Percentiles rank a stretch among this genome's conserved stretches.
These are phyloP conservation scores for Fragaria iinumae DNA, from an alignment of 306 rosid genomes.

Conservation along the genomic window DNA sequence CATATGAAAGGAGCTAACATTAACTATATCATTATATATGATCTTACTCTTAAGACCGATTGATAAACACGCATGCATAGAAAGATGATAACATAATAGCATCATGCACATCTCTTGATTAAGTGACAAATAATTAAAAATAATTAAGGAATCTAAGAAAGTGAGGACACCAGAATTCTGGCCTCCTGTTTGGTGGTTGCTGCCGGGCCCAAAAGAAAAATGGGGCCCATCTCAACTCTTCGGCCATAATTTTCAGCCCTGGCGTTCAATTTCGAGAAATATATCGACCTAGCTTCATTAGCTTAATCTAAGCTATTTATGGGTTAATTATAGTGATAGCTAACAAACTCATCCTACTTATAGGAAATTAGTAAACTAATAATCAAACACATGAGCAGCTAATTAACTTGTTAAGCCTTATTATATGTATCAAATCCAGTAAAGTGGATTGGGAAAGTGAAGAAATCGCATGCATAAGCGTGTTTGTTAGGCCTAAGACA, in stretches of 20 bases:
- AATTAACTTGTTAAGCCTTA: neutral
- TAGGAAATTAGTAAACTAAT: neutral
- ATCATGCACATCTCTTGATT: slow-evolving; percentile 3
- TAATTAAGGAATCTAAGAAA: slow-evolving; percentile 27
- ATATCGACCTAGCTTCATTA: neutral
- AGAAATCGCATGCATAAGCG: neutral
- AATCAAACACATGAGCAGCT: neutral
- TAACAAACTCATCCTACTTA: slow-evolving; percentile 8
- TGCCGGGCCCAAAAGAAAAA: slow-evolving; percentile 44
- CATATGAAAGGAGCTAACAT: too few species aligned
- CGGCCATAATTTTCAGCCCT: slow-evolving; percentile 45
- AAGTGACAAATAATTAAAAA: slow-evolving; percentile 22
- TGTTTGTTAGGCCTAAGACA: neutral
- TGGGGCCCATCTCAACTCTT: slow-evolving; percentile 25
- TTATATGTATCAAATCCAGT: neutral
- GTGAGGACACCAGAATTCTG: slow-evolving; percentile 44
- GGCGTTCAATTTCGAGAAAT: neutral
- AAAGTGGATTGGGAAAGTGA: neutral
- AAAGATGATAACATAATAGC: neutral
- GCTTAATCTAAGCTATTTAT: neutral
- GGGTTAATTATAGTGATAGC: slow-evolving; percentile 24
- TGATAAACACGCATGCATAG: neutral
- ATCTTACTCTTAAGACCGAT: too few species aligned
- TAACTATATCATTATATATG: too few species aligned
- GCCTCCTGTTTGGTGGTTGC: slow-evolving; percentile 60